Base-by-base conservation (phyloP, 129 eudicot genomes). In the Gnaphalium uliginosum region DNA sequence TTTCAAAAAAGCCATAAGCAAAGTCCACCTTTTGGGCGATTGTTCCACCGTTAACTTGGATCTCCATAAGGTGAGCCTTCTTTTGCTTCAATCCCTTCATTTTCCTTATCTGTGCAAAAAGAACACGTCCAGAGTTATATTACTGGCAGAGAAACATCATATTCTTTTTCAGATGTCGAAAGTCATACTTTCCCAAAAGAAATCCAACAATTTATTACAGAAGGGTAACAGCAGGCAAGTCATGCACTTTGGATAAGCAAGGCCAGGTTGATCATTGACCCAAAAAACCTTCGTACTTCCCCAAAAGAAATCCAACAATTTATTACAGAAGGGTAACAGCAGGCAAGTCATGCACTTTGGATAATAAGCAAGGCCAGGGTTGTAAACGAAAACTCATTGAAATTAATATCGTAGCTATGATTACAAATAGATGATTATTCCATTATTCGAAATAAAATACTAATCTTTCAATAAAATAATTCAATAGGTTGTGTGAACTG, bases 41-140 rank as follows among this genome's bases (percentile, higher is more conserved):
- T 41, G 87, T 79, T 2, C 96, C 91, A 18, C 96, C 96, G 23
- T 89, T 89, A 8, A 89, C 89, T 76, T 89, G 96, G 50, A 89
- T 86, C 70, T 89, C 96, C 96, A 89, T 86, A 3, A 89, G 65
- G 67, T 89, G 96, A 29, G 96, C 96, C 66, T 89, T 89, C 89
- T 89, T 89, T 71, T 89, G 96, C 81, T 89, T 89, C 75, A 89
- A 81, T 8, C 96, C 96, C 78, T 89, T 89, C 89, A 89, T 86
- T 30, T 86, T 89, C 74, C 91, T 84, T 6, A 89, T 89, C 91
- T 89, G 80, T 2, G 22, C 32, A 57, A n/a, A 68, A 17, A 10
- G 27, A 32, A 46, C 5, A 29, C 1, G 3, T 1, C 23, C 7
- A 0, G 19, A 7, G 18, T 6, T 48, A 19, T 35, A 0, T 23